Conservation (phyloP, 2,329 filamentous ascomycete genomes). For the Neoscytalidium dimidiatum region DNA sequence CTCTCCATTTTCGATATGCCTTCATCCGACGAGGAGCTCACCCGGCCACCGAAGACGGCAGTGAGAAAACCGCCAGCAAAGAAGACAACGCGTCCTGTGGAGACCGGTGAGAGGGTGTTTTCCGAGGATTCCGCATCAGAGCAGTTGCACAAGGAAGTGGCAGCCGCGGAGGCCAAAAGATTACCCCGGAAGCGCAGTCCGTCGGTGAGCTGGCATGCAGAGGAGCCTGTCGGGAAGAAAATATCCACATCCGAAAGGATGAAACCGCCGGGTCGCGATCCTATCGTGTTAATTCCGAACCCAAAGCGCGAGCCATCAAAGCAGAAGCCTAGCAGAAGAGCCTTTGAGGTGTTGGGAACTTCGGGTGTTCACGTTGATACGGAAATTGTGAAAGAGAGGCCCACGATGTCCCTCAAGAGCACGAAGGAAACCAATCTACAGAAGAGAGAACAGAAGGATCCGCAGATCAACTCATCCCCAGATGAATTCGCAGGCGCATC, state of each 20-base stretch:
- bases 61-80: background rate
- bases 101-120: background rate
- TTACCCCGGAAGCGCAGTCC: background rate
- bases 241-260: background rate
- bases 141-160: conserved; percentile 7
- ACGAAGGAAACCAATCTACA: background rate
- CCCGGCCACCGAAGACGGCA: background rate
- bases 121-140: conserved; percentile 19
- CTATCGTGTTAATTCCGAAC: background rate
- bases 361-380: background rate
- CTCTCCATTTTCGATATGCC: conserved; percentile 45
- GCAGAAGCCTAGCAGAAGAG: background rate
- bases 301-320: background rate
- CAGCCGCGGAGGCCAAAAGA: conserved; percentile 11
- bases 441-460: background rate
- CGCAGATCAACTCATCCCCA: background rate
- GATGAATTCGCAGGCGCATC: background rate
- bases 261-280: background rate
- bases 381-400: background rate
- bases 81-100: background rate
- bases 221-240: background rate
- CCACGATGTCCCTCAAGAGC: conserved; percentile 1
- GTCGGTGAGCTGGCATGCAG: background rate
- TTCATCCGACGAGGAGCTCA: conserved; percentile 30
- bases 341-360: background rate